These are phyloP conservation scores for Trametes cubensis DNA, from an alignment of 768 basidiomycete species.

Conservation along the genomic window DNA sequence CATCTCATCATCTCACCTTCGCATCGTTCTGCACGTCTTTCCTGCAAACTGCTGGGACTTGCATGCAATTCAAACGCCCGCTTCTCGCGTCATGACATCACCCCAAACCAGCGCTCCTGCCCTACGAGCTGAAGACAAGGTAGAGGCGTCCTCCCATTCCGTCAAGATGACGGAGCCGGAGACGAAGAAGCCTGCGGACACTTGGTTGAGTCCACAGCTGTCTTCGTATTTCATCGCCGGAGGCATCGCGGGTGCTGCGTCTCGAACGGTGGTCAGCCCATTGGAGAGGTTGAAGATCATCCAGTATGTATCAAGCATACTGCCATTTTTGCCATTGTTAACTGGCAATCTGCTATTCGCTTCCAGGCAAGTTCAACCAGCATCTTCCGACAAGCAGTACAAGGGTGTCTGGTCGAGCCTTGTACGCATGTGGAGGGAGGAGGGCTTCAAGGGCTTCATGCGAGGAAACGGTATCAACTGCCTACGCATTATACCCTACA, in stretches of 20 bases:
- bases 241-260: conserved; percentile 63
- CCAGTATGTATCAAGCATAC: conserved; percentile 58
- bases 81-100: conserved; percentile 28
- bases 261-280: conserved; percentile 90
- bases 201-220: conserved; percentile 39
- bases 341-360: not conserved
- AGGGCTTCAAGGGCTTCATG: conserved; percentile 93
- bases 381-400: conserved; percentile 64
- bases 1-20: not conserved
- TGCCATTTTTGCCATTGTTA: not conserved
- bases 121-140: conserved; percentile 5
- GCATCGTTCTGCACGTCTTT: not conserved
- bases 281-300: conserved; percentile 96
- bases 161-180: conserved; percentile 19
- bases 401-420: conserved; percentile 84
- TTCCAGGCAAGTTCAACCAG: conserved; percentile 86
- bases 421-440: conserved; percentile 89
- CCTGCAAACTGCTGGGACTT: not conserved
- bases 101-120: conserved; percentile 19
- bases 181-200: conserved; percentile 18
- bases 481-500: conserved; percentile 89
- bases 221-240: conserved; percentile 58
- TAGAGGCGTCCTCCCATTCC: conserved; percentile 8
- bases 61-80: conserved; percentile 12
- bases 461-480: conserved; percentile 92